These are phyloP conservation scores for Bigelowiella natans DNA, from an alignment of 78 protist species.

Conservation along the genomic window DNA sequence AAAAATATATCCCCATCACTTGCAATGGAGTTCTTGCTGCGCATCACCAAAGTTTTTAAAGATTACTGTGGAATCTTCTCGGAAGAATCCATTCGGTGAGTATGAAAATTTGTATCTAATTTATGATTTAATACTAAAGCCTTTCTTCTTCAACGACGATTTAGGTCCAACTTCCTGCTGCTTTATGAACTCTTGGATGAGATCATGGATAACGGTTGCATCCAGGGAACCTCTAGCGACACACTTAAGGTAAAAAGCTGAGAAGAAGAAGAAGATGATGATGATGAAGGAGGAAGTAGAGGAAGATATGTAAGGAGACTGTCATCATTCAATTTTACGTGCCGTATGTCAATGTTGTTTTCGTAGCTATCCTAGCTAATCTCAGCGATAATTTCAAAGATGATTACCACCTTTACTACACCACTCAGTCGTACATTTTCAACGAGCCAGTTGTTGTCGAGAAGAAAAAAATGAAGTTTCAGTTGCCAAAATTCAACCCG, in stretches of 20 bases:
- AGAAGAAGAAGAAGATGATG: too few relatives aligned
- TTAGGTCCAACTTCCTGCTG: conserved; percentile 55
- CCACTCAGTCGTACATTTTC: background rate
- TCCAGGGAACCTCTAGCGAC: conserved; percentile 68
- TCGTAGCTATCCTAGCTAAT: background rate
- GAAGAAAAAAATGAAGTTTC: background rate
- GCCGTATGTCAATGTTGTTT: background rate
- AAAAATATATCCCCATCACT: conserved; percentile 61
- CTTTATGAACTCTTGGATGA: conserved; percentile 86
- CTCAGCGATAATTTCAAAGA: too few relatives aligned
- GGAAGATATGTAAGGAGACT: too few relatives aligned
- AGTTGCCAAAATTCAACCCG: background rate
- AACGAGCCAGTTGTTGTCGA: background rate
- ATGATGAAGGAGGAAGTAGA: too few relatives aligned
- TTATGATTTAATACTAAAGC: too few relatives aligned
- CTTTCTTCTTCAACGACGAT: background rate
- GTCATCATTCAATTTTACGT: too few relatives aligned
- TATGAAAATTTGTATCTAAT: too few relatives aligned
- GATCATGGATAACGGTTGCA: conserved; percentile 57
- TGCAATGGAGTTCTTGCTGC: conserved; percentile 52
- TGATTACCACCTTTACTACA: too few relatives aligned
- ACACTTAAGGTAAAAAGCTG: conserved; percentile 35
- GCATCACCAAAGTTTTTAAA: conserved; percentile 48
- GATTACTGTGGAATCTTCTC: conserved; percentile 56
- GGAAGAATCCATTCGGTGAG: conserved; percentile 63